Evolutionary conservation across 169 alveolate genomes (phyloP).

Genomic region (Cyclospora cayetanensis): DNA sequence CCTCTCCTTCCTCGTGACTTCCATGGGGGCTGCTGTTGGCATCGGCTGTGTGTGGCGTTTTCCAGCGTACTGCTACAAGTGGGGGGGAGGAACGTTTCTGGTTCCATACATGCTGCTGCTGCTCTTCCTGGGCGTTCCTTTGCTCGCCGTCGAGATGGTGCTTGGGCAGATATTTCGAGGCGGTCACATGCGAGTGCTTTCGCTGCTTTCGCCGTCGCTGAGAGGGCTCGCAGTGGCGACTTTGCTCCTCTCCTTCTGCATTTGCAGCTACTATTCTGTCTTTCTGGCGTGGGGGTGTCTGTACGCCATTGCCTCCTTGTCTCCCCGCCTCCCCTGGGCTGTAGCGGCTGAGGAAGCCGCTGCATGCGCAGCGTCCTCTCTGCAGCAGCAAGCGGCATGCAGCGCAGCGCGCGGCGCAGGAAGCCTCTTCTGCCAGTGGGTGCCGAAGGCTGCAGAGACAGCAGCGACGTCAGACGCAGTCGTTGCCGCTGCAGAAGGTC

Average conservation of each 20-base stretch:
- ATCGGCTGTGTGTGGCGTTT: conserved; percentile 64
- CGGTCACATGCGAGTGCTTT: not conserved
- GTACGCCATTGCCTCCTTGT: not conserved
- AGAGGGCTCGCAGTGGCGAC: conserved; percentile 30
- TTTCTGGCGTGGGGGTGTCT: conserved; percentile 39
- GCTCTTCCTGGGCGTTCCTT: conserved; percentile 56
- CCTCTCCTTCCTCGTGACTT: not conserved
- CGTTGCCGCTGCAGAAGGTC: conserved; percentile 18
- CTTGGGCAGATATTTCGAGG: conserved; percentile 45
- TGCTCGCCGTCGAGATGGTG: conserved; percentile 33
- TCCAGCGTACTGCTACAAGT: conserved; percentile 53
- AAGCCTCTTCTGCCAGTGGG: not conserved
- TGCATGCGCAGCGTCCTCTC: not conserved
- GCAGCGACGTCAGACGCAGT: not conserved
- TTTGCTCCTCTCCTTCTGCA: conserved; percentile 28
- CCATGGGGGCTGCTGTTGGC: conserved; percentile 52
- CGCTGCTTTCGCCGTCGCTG: conserved; percentile 19
- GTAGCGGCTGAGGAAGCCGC: not conserved
- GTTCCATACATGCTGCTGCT: conserved; percentile 32
- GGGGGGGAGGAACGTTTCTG: conserved; percentile 56
- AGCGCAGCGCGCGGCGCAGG: not conserved
- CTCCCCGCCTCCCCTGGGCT: conserved; percentile 52
- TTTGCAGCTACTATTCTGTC: conserved; percentile 44
- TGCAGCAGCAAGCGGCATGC: conserved; percentile 21
- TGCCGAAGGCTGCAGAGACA: conserved; percentile 15